Evolutionary conservation across 108 stramenopile species (phyloP), one percentile per base, ranked within the genome.

Genomic region (Nitzschia inconspicua): DNA sequence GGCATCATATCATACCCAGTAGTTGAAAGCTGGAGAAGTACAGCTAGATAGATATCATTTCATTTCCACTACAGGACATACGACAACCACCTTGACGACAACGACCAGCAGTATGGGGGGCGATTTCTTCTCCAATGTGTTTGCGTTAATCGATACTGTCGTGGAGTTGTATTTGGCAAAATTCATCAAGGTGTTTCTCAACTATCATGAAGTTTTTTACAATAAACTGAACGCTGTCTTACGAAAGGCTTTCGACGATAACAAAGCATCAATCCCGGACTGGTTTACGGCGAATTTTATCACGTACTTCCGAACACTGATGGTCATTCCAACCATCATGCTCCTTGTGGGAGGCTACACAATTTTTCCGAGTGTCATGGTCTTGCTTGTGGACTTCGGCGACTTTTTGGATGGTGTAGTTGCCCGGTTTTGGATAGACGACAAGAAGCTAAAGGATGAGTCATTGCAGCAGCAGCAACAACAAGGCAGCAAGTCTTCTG

Each of bases 361-460:
- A 6, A 0, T 81, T 3, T 16, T 75, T 11, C 70, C 73, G 9
- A 43, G 71, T 41, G 16, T 78, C 27, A 44, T 78, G 13, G 73
- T 83, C 23, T 7, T 83, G n/a, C n/a, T 76, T 26, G 77, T 79
- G 3, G 77, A 79, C 39, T 83, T 83, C 44, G 77, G 75, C n/a
- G 82, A 79, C 40, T 78, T 76, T 44, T 52, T 83, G 26, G 75
- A 76, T 51, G 77, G 75, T 4, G 77, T 83, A 19, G 69, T 79
- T 23, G 82, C 75, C 3, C 46, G 70, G n/a, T 82, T 44, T 41
- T 82, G 76, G 81, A 36, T 70, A 2, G 76, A 77, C 37, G 24
- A 42, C 20, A 63, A 48, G 42, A 67, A 67, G 53, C 49, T 68
- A 47, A 41, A 47, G 32, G 48, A 47, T 14, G 49, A 58, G 3